phyloP scores from a whole-genome alignment of 2,329 filamentous ascomycete genomes.

The Aureobasidium sp. region DNA sequence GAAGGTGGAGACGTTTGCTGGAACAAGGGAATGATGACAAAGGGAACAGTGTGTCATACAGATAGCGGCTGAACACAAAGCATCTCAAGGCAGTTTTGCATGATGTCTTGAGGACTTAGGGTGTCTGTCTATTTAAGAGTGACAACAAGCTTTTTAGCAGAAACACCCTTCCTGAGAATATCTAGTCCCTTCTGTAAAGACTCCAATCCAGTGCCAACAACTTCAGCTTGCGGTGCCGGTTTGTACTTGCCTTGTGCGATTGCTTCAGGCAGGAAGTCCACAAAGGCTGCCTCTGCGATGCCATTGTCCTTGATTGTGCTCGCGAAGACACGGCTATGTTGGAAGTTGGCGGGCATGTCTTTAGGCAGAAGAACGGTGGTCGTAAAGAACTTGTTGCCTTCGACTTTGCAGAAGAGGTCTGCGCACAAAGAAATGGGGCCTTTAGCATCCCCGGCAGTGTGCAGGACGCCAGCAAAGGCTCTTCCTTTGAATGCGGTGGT shows the following conservation, averaged over 20 bases:
- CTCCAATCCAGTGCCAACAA: conserved; percentile 17
- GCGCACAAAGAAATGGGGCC: neutral
- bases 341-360: neutral
- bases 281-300: neutral
- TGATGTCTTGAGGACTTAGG: no score
- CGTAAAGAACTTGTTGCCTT: conserved; percentile 5
- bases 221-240: conserved; percentile 14
- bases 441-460: neutral
- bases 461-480: conserved; percentile 16
- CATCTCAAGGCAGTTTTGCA: no score
- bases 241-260: conserved; percentile 14
- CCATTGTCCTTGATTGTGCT: conserved; percentile 4
- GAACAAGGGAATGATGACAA: no score
- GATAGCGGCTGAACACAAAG: no score
- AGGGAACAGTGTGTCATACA: no score
- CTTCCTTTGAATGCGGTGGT: conserved; percentile 14
- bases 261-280: conserved; percentile 15
- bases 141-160: conserved; percentile 19
- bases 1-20: no score
- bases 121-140: neutral
- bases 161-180: conserved; percentile 16
- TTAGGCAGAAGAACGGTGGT: neutral
- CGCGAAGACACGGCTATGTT: conserved; percentile 1
- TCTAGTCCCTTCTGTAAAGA: conserved; percentile 17
- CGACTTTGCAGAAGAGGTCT: neutral